These are phyloP conservation scores for Herpetospermum pedunculosum DNA, from an alignment of 306 rosid species.

Conservation along the genomic window DNA sequence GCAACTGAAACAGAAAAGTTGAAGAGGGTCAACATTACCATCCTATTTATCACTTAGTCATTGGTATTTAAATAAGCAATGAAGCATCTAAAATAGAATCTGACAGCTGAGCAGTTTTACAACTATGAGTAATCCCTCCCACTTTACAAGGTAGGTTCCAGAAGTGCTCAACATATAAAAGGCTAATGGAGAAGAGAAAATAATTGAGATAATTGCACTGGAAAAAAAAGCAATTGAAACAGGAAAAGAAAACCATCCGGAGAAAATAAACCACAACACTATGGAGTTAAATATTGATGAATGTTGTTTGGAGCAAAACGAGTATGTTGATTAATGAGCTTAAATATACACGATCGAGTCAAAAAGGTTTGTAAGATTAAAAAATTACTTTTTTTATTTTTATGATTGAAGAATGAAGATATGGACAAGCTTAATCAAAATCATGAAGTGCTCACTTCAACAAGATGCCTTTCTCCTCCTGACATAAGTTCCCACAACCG, in stretches of 20 bases:
- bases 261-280: background rate
- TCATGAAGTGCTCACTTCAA: constrained; percentile 44
- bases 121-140: background rate
- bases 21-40: background rate
- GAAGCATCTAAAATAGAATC: background rate
- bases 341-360: background rate
- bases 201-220: background rate
- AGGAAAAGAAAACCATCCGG: background rate
- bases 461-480: constrained; percentile 70
- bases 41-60: background rate
- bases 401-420: background rate
- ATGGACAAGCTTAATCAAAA: background rate
- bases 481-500: constrained; percentile 96
- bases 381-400: background rate
- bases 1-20: constrained; percentile 55
- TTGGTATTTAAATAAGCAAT: background rate
- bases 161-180: background rate
- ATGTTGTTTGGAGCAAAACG: background rate
- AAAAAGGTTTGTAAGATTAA: background rate
- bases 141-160: background rate
- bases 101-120: background rate
- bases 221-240: background rate
- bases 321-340: background rate
- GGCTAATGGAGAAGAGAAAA: background rate
- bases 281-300: constrained; percentile 4